phyloP scores from a whole-genome alignment of 2,329 filamentous ascomycete species.

The Xylariaceae sp. region DNA sequence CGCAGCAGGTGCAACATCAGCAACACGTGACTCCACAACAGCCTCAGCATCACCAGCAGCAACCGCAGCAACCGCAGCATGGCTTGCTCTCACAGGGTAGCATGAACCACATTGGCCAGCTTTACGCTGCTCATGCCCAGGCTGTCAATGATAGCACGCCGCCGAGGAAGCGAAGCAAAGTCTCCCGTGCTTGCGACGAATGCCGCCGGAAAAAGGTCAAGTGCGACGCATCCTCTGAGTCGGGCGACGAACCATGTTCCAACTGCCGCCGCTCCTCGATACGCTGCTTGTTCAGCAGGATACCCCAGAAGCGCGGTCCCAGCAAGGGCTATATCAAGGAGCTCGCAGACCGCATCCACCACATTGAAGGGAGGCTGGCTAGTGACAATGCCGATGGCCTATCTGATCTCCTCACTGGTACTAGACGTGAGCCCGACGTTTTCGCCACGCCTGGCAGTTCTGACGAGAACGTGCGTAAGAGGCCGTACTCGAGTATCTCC shows the following conservation, averaged over 20 bases:
- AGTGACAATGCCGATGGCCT: constrained; percentile 42
- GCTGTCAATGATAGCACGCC: constrained; percentile 49
- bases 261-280: constrained; percentile 72
- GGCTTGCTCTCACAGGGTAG: too few species aligned
- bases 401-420: constrained; percentile 28
- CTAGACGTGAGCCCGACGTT: constrained; percentile 37
- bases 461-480: constrained; percentile 30
- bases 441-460: constrained; percentile 41
- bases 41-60: constrained; percentile 21
- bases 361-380: constrained; percentile 70
- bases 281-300: constrained; percentile 76
- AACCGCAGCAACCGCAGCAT: constrained; percentile 12
- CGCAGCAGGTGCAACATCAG: constrained; percentile 6
- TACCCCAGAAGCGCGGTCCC: constrained; percentile 81
- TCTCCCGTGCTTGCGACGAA: constrained; percentile 82
- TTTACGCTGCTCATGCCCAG: constrained; percentile 27
- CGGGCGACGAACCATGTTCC: constrained; percentile 65
- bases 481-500: constrained; percentile 30
- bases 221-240: constrained; percentile 74
- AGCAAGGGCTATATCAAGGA: constrained; percentile 96
- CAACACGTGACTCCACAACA: constrained; percentile 8
- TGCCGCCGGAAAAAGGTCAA: constrained; percentile 86
- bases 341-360: constrained; percentile 75
- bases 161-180: constrained; percentile 73
- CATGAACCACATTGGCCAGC: constrained; percentile 27